Base-by-base conservation (phyloP, 23 red algal species). In the Agarophyton chilense region DNA sequence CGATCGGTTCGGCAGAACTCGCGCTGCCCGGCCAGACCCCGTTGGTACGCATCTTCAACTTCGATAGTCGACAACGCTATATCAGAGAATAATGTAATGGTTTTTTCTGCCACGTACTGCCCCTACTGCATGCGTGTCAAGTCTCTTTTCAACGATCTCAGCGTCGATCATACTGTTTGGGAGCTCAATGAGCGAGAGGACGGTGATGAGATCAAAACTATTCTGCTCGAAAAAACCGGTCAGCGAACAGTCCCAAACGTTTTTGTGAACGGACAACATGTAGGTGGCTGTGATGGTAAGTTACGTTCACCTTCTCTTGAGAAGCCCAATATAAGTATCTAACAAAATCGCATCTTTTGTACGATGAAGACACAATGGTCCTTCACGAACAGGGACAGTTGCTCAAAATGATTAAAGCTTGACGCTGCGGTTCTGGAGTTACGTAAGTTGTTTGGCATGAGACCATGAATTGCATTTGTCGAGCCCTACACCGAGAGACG, bases 201-300 rank as follows among this genome's bases (percentile, higher is more conserved):
- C 43, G 79, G 85, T 0, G 60, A 81, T 68, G 89, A 94, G 19
- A 77, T 95, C 6, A 58, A 58, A 29, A 71, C 73, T 13, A 56
- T 86, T 43, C 67, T 99, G 19, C 33, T 56, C 22, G 86, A 83
- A 44, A 83, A 67, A 80, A 94, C 97, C n/a, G 93, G 92, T 18
- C 97, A 99, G 70, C 18, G 60, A 32, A 99, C 97, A 22, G 93
- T 99, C 51, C 97, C 97, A 14, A 99, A 95, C 29, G 86, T 99
- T 10, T 99, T 95, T 60, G 87, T 99, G 36, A 47, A 78, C 14
- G 90, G 92, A 14, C 63, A 86, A 50, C 97, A 99, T 82, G 72
- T 99, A 2, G 97, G 97, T 4, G 93, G 93, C 17, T 91, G 88
- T 72, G 75, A 81, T 65, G 88, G 77, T 81, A 72, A 46, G 88